phyloP scores from a whole-genome alignment of 2,329 filamentous ascomycete species.

The Phialophora tarda region DNA sequence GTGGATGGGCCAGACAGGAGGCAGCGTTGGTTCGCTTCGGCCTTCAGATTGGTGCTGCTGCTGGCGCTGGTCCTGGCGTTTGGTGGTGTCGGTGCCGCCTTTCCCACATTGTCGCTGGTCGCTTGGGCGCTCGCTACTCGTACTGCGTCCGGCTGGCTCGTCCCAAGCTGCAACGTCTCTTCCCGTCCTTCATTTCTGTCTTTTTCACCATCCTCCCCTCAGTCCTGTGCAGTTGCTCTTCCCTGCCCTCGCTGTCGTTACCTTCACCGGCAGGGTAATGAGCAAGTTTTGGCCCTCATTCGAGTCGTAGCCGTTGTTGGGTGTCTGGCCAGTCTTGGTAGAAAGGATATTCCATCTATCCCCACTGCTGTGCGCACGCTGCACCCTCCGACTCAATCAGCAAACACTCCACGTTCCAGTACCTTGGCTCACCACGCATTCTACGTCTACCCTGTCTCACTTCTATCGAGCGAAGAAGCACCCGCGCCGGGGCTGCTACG shows the following conservation, averaged over 20 bases:
- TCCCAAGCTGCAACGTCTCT: slow-evolving; percentile 12
- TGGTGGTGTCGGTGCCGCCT: slow-evolving; percentile 18
- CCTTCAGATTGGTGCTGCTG: slow-evolving; percentile 14
- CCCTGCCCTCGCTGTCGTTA: slow-evolving; percentile 10
- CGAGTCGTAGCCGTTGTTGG: background rate
- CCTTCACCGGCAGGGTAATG: slow-evolving; percentile 5
- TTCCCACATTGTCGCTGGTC: slow-evolving; percentile 14
- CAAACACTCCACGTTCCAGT: background rate
- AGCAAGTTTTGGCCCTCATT: slow-evolving; percentile 1
- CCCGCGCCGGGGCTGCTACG: background rate
- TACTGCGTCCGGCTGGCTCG: background rate
- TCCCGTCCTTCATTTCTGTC: slow-evolving; percentile 6
- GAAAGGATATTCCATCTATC: slow-evolving; percentile 13
- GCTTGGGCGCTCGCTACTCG: background rate
- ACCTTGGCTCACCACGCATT: slow-evolving; percentile 3
- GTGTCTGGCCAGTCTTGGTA: background rate
- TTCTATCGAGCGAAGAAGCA: background rate
- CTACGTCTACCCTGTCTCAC: background rate
- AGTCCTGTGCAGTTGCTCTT: background rate
- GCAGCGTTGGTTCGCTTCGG: slow-evolving; percentile 15
- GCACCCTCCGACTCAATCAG: slow-evolving; percentile 8
- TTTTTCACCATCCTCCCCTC: slow-evolving; percentile 7
- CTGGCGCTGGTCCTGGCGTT: slow-evolving; percentile 13
- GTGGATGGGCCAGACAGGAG: slow-evolving; percentile 12
- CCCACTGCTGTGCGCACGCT: slow-evolving; percentile 1